These are phyloP conservation scores for Lachnellula arida DNA, from an alignment of 2,329 filamentous ascomycete species.

Conservation along the genomic window DNA sequence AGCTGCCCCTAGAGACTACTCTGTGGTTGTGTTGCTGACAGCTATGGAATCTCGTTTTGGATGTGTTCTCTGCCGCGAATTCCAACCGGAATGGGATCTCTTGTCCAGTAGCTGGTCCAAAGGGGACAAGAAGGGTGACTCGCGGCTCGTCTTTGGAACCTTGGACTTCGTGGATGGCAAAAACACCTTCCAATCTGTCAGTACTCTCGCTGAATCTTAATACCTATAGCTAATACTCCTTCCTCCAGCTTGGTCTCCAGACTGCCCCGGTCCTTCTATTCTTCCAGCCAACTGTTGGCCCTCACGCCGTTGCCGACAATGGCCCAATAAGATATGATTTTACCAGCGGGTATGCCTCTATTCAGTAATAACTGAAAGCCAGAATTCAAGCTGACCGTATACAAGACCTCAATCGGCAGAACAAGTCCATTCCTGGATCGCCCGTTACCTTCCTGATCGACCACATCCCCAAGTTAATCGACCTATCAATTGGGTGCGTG, in stretches of 20 bases:
- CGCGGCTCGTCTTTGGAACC: conserved; percentile 72
- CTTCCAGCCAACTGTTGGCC: conserved; percentile 80
- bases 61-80: conserved; percentile 81
- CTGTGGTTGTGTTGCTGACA: conserved; percentile 76
- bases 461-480: conserved; percentile 74
- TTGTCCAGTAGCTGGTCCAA: conserved; percentile 81
- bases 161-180: conserved; percentile 86
- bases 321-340: conserved; percentile 83
- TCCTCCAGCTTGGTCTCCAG: conserved; percentile 77
- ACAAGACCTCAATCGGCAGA: conserved; percentile 69
- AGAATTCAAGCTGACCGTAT: conserved; percentile 5
- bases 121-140: conserved; percentile 71
- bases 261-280: conserved; percentile 87
- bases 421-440: conserved; percentile 71
- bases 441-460: conserved; percentile 70
- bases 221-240: neutral
- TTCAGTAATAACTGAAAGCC: neutral
- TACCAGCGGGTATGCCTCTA: conserved; percentile 59
- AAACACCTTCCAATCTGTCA: conserved; percentile 79
- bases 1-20: conserved; percentile 74
- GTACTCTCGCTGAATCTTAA: conserved; percentile 3
- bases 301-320: conserved; percentile 64
- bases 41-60: conserved; percentile 79
- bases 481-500: conserved; percentile 81
- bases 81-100: conserved; percentile 91